A percentile compares a stretch with the other conserved stretches of the same genome.
These are phyloP conservation scores for Juncus effusus DNA, from an alignment of 176 grass and related monocot species.

Conservation along the genomic window DNA sequence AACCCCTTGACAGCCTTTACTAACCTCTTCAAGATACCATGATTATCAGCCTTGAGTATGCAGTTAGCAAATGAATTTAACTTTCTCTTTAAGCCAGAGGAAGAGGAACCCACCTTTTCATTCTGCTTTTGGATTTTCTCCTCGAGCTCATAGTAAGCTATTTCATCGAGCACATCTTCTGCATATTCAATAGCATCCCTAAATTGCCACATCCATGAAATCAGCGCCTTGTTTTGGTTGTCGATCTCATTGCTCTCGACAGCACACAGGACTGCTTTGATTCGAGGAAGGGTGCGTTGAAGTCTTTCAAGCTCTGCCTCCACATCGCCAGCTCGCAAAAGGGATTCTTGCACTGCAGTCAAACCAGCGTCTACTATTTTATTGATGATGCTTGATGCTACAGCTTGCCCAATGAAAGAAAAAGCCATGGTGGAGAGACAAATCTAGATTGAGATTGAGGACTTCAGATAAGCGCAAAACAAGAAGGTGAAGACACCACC, in stretches of 20 bases:
- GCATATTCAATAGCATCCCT: constrained; percentile 30
- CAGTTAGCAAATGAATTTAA: background rate
- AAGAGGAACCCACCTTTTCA: constrained; percentile 25
- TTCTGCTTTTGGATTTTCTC: constrained; percentile 28
- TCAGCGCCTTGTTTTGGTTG: background rate
- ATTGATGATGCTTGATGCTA: constrained; percentile 25
- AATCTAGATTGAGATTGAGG: background rate
- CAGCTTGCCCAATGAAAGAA: background rate
- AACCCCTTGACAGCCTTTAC: constrained; percentile 20
- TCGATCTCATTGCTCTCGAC: constrained; percentile 8
- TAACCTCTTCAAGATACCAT: background rate
- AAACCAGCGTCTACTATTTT: constrained; percentile 13
- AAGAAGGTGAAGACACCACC: no score
- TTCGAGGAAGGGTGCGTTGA: background rate
- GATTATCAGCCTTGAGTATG: background rate
- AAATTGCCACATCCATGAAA: constrained; percentile 37
- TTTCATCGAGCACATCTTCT: constrained; percentile 40
- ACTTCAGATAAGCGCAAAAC: no score
- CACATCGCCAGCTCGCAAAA: background rate
- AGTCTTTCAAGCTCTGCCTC: constrained; percentile 15
- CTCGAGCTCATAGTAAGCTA: constrained; percentile 30
- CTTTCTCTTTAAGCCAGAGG: constrained; percentile 24
- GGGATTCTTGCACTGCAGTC: background rate
- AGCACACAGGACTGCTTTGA: constrained; percentile 21
- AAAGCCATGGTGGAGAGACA: background rate